These are phyloP conservation scores for Aureobasidium subglaciale DNA, from an alignment of 2,329 filamentous ascomycete species.

Conservation along the genomic window DNA sequence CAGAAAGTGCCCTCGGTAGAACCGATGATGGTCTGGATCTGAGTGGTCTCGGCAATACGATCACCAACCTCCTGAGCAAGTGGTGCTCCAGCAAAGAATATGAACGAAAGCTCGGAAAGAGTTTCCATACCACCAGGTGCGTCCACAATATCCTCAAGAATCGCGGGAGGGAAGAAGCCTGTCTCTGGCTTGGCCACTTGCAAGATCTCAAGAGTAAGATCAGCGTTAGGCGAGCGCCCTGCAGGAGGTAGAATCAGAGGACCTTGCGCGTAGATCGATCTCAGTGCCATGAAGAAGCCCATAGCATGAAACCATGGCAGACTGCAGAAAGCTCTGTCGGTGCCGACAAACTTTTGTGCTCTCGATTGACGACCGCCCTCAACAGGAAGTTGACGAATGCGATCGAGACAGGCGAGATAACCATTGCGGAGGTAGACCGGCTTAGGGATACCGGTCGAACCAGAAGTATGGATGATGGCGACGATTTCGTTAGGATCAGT, in stretches of 20 bases:
- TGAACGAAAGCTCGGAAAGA: constrained; percentile 12
- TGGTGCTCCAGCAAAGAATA: constrained; percentile 17
- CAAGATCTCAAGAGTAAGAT: constrained; percentile 20
- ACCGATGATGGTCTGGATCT: constrained; percentile 16
- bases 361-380: constrained; percentile 26
- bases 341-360: constrained; percentile 9
- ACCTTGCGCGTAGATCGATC: constrained; percentile 15
- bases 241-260: constrained; percentile 14
- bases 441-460: constrained; percentile 38
- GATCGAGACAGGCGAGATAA: constrained; percentile 32
- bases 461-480: constrained; percentile 37
- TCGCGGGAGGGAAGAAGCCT: constrained; percentile 18
- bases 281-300: constrained; percentile 17
- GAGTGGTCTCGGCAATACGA: constrained; percentile 9
- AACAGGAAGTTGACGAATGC: constrained; percentile 29
- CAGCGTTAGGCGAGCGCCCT: constrained; percentile 14
- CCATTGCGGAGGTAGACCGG: constrained; percentile 33
- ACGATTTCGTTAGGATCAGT: constrained; percentile 31
- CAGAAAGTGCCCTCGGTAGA: constrained; percentile 18
- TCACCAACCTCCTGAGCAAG: constrained; percentile 16
- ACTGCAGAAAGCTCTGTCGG: constrained; percentile 22
- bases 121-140: constrained; percentile 15
- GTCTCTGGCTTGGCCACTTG: constrained; percentile 16
- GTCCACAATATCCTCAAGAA: constrained; percentile 17
- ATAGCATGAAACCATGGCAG: constrained; percentile 19